A percentile compares a stretch with the other conserved stretches of the same genome.
These are phyloP conservation scores for Clarireedia monteithiana DNA, from an alignment of 2,329 filamentous ascomycete species.

Conservation along the genomic window DNA sequence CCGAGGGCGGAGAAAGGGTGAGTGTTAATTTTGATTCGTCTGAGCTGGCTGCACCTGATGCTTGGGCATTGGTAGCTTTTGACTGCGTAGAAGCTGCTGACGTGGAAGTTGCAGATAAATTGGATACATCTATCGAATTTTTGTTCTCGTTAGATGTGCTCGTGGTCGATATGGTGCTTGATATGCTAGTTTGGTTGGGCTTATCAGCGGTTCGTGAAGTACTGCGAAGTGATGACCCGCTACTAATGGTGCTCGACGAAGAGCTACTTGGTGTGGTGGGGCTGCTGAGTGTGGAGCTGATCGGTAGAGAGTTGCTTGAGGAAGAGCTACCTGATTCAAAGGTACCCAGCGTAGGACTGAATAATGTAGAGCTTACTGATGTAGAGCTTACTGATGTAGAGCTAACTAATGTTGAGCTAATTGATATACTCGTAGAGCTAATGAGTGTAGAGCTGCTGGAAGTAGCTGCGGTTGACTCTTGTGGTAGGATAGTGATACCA, in stretches of 20 bases:
- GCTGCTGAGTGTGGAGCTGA: neutral
- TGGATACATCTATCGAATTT: neutral
- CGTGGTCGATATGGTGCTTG: too few species aligned
- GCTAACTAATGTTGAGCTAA: neutral
- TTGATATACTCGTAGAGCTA: neutral
- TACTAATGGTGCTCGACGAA: too few species aligned
- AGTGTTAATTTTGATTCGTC: neutral
- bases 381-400: neutral
- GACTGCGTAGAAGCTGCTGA: neutral
- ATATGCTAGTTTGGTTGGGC: too few species aligned
- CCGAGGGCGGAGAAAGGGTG: neutral
- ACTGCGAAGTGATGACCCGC: too few species aligned
- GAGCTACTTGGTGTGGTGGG: too few species aligned
- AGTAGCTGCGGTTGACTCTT: neutral
- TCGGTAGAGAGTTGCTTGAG: neutral
- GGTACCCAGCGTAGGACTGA: neutral
- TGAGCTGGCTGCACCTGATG: neutral
- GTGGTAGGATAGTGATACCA: neutral
- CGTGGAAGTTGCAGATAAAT: neutral
- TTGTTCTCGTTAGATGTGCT: neutral
- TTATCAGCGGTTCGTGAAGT: too few species aligned
- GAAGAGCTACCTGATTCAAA: neutral
- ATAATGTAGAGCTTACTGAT: neutral
- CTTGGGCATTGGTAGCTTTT: neutral
- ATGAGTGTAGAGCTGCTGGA: neutral